Evolutionary conservation across 768 basidiomycete genomes (phyloP), one percentile per base, ranked within the genome.

Genomic region (Suillus variegatus): DNA sequence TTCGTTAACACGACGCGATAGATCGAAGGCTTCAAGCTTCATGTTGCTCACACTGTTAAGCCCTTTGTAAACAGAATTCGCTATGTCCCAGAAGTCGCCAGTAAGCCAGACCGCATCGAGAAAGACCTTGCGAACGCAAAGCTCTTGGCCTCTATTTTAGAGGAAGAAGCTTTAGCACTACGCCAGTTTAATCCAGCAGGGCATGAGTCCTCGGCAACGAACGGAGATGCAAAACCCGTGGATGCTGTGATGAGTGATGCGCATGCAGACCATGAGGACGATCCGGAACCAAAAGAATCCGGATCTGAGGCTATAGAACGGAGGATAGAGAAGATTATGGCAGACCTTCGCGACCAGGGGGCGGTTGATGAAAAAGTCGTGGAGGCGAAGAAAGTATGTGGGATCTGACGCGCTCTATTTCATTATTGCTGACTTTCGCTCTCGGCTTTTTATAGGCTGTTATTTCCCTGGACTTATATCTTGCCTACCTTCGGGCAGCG

Each of bases 1-100:
- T 60, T 38, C 46, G 62, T 60, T 49, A 38, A n/a, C 54, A 54
- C 64, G 38, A 63, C 66, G 28, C 67, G 64, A 28, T 70, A 97
- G 95, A 93, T 98, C 73, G 94, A 96, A 75, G 93, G 91, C 64
- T 97, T 98, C 83, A 96, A 94, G 73, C 82, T 97, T 60, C 95
- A 97, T 77, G 91, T 95, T 71, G 87, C 91, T 41, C 93, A 93
- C 74, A 92, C 88, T 72, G 81, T 85, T 57, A 89, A 86, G 68
- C 90, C 93, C 38, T 92, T 92, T 78, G 84, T 88, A 64, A 91
- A 90, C 71, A 84, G 89, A 68, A 79, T 93, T 64, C 90, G 94
- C 56, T 88, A 87, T 71, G 86, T 96, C 6, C 94, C 96, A 28
- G 89, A 94, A 71, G 85, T 91, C 25, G 88, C 94, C 25, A 92